Conservation (phyloP, 352 stramenopile genomes). For the Globisporangium megalacanthum region DNA sequence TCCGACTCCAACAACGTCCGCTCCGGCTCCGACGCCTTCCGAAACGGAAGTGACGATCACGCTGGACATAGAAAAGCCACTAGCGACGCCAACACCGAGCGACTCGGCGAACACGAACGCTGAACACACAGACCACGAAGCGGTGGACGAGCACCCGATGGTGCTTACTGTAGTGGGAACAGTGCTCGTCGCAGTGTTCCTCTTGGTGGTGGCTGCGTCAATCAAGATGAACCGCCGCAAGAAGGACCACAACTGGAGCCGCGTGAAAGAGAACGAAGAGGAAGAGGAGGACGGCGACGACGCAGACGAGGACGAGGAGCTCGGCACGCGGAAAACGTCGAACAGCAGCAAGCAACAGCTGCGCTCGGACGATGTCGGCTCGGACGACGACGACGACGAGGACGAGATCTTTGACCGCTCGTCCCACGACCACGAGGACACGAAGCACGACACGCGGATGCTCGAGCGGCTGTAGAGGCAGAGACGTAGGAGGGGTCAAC, state of each 20-base stretch:
- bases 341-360: constrained; percentile 33
- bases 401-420: constrained; percentile 69
- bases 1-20: constrained; percentile 6
- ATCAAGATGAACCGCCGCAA: constrained; percentile 53
- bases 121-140: constrained; percentile 17
- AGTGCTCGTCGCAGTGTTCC: constrained; percentile 63
- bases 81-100: constrained; percentile 8
- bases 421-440: constrained; percentile 23
- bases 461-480: constrained; percentile 51
- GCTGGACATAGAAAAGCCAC: background rate
- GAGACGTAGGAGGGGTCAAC: background rate
- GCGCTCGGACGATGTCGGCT: constrained; percentile 17
- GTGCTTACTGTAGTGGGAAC: constrained; percentile 72
- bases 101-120: constrained; percentile 9
- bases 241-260: constrained; percentile 58
- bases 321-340: constrained; percentile 15
- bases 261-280: constrained; percentile 61
- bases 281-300: constrained; percentile 64
- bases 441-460: constrained; percentile 47
- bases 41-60: constrained; percentile 4
- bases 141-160: constrained; percentile 46
- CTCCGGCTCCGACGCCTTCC: constrained; percentile 3
- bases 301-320: constrained; percentile 52
- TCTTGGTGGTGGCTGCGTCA: constrained; percentile 56
- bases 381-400: constrained; percentile 42